phyloP scores from a whole-genome alignment of 208 protist genomes.

The Phytomonas sp. region DNA sequence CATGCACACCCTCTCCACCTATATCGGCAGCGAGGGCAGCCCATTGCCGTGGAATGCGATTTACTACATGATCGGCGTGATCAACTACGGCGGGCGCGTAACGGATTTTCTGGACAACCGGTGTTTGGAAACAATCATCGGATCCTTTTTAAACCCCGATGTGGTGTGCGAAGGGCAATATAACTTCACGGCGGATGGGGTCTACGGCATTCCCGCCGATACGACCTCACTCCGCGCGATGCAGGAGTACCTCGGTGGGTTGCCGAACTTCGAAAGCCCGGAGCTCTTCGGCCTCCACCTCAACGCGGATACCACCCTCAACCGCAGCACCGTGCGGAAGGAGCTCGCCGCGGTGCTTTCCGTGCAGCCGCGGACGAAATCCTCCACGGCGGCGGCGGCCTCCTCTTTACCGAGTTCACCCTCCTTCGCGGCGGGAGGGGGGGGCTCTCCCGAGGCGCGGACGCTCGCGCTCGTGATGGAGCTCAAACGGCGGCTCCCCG shows the following conservation, averaged over 20 bases:
- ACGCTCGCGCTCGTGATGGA: slow-evolving; percentile 66
- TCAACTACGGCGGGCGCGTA: slow-evolving; percentile 94
- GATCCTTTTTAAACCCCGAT: slow-evolving; percentile 67
- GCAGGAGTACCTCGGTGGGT: slow-evolving; percentile 63
- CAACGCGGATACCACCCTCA: slow-evolving; percentile 93
- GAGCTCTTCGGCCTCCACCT: slow-evolving; percentile 94
- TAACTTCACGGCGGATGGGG: slow-evolving; percentile 71
- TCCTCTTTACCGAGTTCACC: too few relatives aligned
- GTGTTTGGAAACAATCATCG: slow-evolving; percentile 65
- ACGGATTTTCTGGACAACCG: slow-evolving; percentile 91
- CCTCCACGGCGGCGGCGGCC: slow-evolving; percentile 14
- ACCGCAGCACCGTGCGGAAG: slow-evolving; percentile 77
- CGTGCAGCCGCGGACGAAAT: slow-evolving; percentile 85
- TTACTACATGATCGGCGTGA: slow-evolving; percentile 89
- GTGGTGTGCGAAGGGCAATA: slow-evolving; percentile 51
- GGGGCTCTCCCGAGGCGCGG: slow-evolving; percentile 54
- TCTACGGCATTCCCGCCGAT: slow-evolving; percentile 82
- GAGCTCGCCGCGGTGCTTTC: slow-evolving; percentile 84
- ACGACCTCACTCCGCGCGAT: slow-evolving; percentile 52
- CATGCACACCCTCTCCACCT: slow-evolving; percentile 70
- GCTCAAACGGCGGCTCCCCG: slow-evolving; percentile 71
- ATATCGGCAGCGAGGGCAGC: slow-evolving; percentile 43
- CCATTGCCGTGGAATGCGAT: slow-evolving; percentile 81
- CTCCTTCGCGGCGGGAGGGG: background rate
- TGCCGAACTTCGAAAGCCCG: slow-evolving; percentile 90